Base-by-base conservation (phyloP, 352 stramenopile species). In the Aphanomyces invadans region DNA sequence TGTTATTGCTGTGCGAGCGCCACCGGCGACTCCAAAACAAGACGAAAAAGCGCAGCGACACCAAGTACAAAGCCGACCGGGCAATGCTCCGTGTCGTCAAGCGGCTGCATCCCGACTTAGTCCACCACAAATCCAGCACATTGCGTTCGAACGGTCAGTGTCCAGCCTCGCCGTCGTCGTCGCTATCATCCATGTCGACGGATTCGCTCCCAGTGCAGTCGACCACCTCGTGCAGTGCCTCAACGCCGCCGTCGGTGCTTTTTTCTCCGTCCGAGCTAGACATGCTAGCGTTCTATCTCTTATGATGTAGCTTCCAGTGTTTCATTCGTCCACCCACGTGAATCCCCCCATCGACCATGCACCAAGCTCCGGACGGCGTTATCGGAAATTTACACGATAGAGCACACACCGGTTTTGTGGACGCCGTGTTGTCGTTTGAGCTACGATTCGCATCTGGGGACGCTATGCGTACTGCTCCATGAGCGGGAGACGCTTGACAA, bases 1-100 rank as follows among this genome's bases (percentile, higher is more conserved):
- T 83, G 9, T 71, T 92, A 9, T 65, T 90, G 46, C 81, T 94
- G 9, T 94, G 85, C 52, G 81, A 94, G 65, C 83, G 83, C 70
- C 85, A 94, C 44, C 81, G 85, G 33, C 77, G 76, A 60, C 81
- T 90, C 56, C 83, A 92, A 67, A 94, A 94, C 56, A 76, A 83
- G 21, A 92, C 84, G n/a, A 93, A 93, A 74, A 91, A 91, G 70
- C 81, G 82, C 3, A 93, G 84, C 57, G 84, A 93, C 65, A 57
- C 42, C 39, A 67, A 67, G 42, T 67, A 67, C 60, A 67, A 67
- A 48, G 46, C 48, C 19, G 60, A 67, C 36, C 60, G 60, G 19
- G 60, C 60, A 11, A 67, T 67, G 21, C 46, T 67, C 5, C 60
- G 60, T n/a, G 60, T 67, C 19, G 46, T 67, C 49, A 67, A 67